Evolutionary conservation across 2,329 filamentous ascomycete species (phyloP), one percentile per base, ranked within the genome.

Genomic region (Trichoderma aggressivum): DNA sequence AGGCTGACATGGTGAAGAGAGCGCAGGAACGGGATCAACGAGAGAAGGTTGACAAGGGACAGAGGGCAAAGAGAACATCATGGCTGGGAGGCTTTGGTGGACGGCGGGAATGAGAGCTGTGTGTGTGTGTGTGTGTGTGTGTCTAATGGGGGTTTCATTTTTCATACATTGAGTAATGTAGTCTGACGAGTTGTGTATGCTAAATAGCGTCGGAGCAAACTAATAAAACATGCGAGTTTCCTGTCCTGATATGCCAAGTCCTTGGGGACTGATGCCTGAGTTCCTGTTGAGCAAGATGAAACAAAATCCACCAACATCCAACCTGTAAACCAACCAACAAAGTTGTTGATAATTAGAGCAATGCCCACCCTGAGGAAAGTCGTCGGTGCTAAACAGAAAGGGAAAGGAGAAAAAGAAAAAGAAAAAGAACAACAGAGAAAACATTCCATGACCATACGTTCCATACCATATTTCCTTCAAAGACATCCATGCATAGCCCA

Each of bases 1-100:
- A 80, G 63, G 78, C 76, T 18, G 73, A 77, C 60, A 79, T 80
- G 77, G 78, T 72, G 0, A 68, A 77, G 43, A 75, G 78, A 58
- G 76, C 78, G 2, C 72, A 74, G 3, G 74, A 78, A n/a, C 73
- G 75, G 72, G 76, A 75, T 62, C 76, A 71, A 60, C 76, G 71
- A 12, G 72, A 77, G 5, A 75, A 75, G n/a, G 10, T 43, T 1
- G 74, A 74, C 10, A 73, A 67, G 69, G 77, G 73, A 70, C 77
- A 36, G 26, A 39, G n/a, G 12, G 8, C 78, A 34, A 53, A 70
- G 30, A 67, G 63, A 56, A 43, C 39, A 5, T 67, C 53, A 18
- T 64, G 72, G 71, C 21, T 71, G 2, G 53, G 60, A 14, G 34
- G 68, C 1, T 10, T 55, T 14, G 32, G 58, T 26, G 34, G 59